Evolutionary conservation across 2,329 filamentous ascomycete genomes (phyloP), one percentile per base, ranked within the genome.

Genomic region (Botrytis pseudocinerea): DNA sequence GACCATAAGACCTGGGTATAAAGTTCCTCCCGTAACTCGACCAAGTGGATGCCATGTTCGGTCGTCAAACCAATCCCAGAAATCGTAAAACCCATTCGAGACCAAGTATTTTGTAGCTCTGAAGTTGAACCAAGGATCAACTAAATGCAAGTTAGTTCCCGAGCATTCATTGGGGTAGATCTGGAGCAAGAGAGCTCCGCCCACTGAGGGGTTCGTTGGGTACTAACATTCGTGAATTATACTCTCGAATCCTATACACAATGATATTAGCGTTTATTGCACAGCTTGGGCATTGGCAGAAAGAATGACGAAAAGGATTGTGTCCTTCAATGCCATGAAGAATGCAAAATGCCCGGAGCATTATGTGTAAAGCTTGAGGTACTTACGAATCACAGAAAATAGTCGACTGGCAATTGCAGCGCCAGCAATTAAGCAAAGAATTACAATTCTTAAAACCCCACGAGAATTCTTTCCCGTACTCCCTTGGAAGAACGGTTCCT

Each of bases 31-130:
- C 74, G 96, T 99, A 82, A 99, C 96, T 86, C 96, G 94, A 79
- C 96, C 96, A 75, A 99, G 92, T 79, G 96, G 96, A 84, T 99
- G 95, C 96, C 96, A 99, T 90, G 96, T 99, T 86, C 96, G 91
- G 87, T 99, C 96, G 84, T 99, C 96, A 82, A 99, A 99, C 96
- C 96, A 99, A 83, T 99, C 95, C 96, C 96, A 99, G 83, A 99
- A 99, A 83, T 93, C 94, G 84, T 97, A 97, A 85, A 99, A 98
- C 80, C 96, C 96, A 90, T 99, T 90, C 81, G 95, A 90, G 72
- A 99, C 93, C 72, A 99, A 89, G 81, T 99, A 98, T 85, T 98
- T 98, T 73, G 96, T 98, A 78, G 96, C 96, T 83, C 96, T 89
- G 85, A 99, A 99, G 85, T 99, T 99, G 87, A 99, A 99, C 96